Evolutionary conservation across 179 eudicot genomes (phyloP), one percentile per base, ranked within the genome.

Genomic region (Drosera spatulata): DNA sequence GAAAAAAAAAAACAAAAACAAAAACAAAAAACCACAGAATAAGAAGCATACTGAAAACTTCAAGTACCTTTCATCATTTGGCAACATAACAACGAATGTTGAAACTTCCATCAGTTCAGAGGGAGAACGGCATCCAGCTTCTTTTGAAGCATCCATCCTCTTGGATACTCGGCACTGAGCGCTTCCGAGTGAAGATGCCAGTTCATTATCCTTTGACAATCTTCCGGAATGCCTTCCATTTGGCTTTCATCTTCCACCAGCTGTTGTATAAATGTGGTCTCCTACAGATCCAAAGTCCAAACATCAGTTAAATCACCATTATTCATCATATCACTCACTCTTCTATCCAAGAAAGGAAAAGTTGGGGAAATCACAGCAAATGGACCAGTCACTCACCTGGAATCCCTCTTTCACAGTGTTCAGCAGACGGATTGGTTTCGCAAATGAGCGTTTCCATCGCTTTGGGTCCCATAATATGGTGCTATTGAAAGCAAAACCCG

Each of bases 401-500:
- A 91, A 88, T 56, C 98, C 98, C 79, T 88, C 98, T 73, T 85
- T 91, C 67, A 88, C 80, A 3, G 85, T 74, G 82, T 88, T 89
- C 41, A 91, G 71, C 72, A 88, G 98, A 49, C 96, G 77, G 46
- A 91, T 70, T 46, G 80, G 91, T 66, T 60, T 70, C 66, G 70
- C 66, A 70, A 75, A 83, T 61, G 85, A 84, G 45, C 91, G 87
- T 44, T 66, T 73, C 96, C 98, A 91, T 70, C 87, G 80, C 77
- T 79, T 88, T 41, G 89, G 87, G 71, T 88, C 96, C 98, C 98
- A 91, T 68, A 91, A 71, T 58, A 91, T 84, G 67, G 91, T 85
- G 73, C 98, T 91, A 67, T 91, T 91, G 79, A 91, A 91, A 63
- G 98, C 98, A 75, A 91, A 91, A 60, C 98, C 98, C 5, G 98